phyloP scores from a whole-genome alignment of 2,329 filamentous ascomycete genomes.

The Didymellaceae sp. region DNA sequence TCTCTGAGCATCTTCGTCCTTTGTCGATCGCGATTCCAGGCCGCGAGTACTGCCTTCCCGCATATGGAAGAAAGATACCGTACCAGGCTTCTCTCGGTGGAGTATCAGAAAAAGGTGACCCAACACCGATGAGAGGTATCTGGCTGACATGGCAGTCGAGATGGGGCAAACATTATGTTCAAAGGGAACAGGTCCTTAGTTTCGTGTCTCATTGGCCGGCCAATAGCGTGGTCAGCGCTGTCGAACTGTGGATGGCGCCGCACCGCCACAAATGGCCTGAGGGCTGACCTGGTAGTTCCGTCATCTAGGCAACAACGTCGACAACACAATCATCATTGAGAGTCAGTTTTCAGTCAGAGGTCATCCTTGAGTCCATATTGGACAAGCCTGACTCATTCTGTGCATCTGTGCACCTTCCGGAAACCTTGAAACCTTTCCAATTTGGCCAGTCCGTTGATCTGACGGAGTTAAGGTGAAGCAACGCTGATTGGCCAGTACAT shows the following conservation, averaged over 20 bases:
- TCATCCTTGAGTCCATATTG: neutral
- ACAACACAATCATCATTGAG: neutral
- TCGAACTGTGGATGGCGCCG: neutral
- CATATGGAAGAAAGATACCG: too few species aligned
- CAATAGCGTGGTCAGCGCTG: neutral
- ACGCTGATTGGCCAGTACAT: conserved; percentile 10
- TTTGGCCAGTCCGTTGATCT: neutral
- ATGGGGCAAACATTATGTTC: too few species aligned
- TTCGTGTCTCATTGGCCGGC: too few species aligned
- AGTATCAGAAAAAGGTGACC: too few species aligned
- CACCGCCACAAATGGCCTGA: neutral
- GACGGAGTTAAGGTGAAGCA: conserved; percentile 2
- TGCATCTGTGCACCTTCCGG: conserved; percentile 11
- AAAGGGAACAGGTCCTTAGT: too few species aligned
- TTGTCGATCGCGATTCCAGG: too few species aligned
- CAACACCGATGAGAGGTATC: too few species aligned
- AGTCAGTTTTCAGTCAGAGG: neutral
- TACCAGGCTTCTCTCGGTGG: too few species aligned
- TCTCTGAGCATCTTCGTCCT: too few species aligned
- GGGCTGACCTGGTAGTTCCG: neutral
- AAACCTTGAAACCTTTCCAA: conserved; percentile 5
- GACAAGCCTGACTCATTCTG: conserved; percentile 5
- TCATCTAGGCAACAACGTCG: conserved; percentile 4
- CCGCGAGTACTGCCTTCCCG: too few species aligned
- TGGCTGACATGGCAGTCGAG: too few species aligned